Evolutionary conservation across 2,329 filamentous ascomycete genomes (phyloP).

Genomic region (Blumeriella jaapii): DNA sequence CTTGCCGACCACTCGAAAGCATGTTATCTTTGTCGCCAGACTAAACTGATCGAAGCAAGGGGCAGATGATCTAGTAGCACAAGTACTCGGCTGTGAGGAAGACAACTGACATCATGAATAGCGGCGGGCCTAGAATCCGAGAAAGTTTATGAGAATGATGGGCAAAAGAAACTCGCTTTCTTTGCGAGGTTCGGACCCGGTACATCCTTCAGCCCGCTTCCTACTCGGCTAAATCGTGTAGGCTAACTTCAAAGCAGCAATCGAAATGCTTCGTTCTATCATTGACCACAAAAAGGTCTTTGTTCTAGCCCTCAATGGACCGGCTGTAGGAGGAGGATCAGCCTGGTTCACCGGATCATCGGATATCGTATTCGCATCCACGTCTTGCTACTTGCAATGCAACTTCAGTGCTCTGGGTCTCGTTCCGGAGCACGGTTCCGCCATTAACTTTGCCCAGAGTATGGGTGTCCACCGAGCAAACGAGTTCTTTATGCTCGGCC

Average conservation of each 20-base stretch:
- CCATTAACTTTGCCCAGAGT: constrained; percentile 34
- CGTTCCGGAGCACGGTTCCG: constrained; percentile 38
- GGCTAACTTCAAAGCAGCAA: constrained; percentile 10
- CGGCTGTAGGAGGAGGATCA: constrained; percentile 37
- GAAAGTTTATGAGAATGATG: constrained; percentile 12
- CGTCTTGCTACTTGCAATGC: constrained; percentile 35
- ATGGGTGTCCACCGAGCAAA: constrained; percentile 40
- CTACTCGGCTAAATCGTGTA: neutral
- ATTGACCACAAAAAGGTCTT: constrained; percentile 40
- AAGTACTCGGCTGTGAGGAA: neutral
- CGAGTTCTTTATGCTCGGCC: constrained; percentile 40
- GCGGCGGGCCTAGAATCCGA: constrained; percentile 7
- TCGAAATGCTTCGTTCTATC: constrained; percentile 33
- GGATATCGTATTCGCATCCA: constrained; percentile 37
- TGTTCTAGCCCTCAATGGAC: constrained; percentile 38
- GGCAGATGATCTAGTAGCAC: no score
- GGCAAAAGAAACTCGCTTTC: constrained; percentile 22
- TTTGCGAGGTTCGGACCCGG: constrained; percentile 15
- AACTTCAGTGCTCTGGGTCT: constrained; percentile 36
- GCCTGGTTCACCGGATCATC: constrained; percentile 39
- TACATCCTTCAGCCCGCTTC: neutral
- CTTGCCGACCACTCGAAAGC: no score
- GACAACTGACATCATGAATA: neutral
- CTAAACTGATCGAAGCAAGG: no score
- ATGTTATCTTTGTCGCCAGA: no score